A percentile compares a stretch with the other conserved stretches of the same genome.
These are phyloP conservation scores for Dryas integrifolia DNA, from an alignment of 331 rosid species.

Conservation along the genomic window DNA sequence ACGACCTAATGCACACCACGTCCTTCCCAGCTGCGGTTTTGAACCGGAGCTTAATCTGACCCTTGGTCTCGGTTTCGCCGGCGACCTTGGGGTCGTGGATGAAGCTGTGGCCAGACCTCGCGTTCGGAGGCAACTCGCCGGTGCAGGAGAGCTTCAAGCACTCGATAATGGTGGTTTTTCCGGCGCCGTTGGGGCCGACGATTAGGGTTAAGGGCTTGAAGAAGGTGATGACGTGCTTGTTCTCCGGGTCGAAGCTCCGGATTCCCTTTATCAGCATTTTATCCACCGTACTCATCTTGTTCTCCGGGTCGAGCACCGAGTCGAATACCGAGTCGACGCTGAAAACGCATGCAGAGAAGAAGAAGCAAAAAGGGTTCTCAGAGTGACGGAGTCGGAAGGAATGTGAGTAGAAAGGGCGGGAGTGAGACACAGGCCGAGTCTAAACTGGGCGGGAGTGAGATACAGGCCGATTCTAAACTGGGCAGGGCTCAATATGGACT, in stretches of 20 bases:
- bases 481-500: background rate
- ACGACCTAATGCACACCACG: constrained; percentile 83
- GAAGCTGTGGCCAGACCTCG: constrained; percentile 98
- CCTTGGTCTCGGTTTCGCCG: constrained; percentile 97
- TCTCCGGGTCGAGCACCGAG: too few species aligned
- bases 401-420: constrained; percentile 10
- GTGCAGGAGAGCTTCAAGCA: constrained; percentile 98
- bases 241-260: constrained; percentile 97
- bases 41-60: constrained; percentile 91
- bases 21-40: constrained; percentile 87
- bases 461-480: background rate
- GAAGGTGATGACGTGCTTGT: constrained; percentile 90
- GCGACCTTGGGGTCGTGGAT: constrained; percentile 96
- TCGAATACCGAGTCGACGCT: background rate
- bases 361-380: background rate
- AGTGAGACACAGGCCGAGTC: background rate
- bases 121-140: constrained; percentile 94
- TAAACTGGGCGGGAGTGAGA: constrained; percentile 10
- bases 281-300: constrained; percentile 88
- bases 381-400: background rate
- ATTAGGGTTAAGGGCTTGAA: constrained; percentile 93
- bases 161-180: constrained; percentile 90
- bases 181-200: constrained; percentile 97
- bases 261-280: constrained; percentile 95
- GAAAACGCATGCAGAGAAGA: background rate